Base-by-base conservation (phyloP, 768 basidiomycete genomes). In the Boletus eberwhitei region DNA sequence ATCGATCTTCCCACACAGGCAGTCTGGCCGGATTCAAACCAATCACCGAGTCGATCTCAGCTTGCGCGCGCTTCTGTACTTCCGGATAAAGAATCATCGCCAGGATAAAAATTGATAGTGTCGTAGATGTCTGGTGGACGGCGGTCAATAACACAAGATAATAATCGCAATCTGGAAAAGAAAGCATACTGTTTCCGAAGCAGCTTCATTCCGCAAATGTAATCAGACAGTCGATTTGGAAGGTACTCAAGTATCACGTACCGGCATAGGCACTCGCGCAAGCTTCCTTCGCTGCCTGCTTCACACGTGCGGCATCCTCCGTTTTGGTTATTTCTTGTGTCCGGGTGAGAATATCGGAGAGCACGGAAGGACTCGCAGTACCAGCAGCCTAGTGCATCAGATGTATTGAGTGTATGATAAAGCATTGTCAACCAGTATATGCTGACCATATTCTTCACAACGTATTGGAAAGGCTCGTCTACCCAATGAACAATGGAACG, bases 31-130 rank as follows among this genome's bases (percentile, higher is more conserved):
- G 41, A 8, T 44, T 29, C 19, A 35, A 45, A 32, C 34, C 41
- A 26, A 61, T 61, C 44, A 40, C 50, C 3, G 22, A 46, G 21
- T 65, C 55, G 11, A 59, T 55, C 36, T 64, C 56, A 31, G 42
- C 53, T 22, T 55, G 56, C 6, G 59, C 65, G 38, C 40, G 48
- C 41, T 48, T 50, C 43, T 64, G 62, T 6, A 26, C 24, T 26
- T 26, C 24, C 12, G 61, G 48, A 35, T 53, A 46, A 31, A 26
- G 24, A 26, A 26, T 26, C 24, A 24, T 24, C 5, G 24, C 24
- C 24, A 26, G 24, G 5, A 26, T 7, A 26, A 26, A 26, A 6
- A 26, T 26, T 26, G 6, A 34, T 34, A 56, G n/a, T 2, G 52
- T 53, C 7, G 54, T 43, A 21, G 46, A 55, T 5, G 47, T 56